Percentiles rank a stretch among this genome's conserved stretches.
Conservation (phyloP, 2,329 filamentous ascomycete genomes). For the Cadophora gregata region DNA sequence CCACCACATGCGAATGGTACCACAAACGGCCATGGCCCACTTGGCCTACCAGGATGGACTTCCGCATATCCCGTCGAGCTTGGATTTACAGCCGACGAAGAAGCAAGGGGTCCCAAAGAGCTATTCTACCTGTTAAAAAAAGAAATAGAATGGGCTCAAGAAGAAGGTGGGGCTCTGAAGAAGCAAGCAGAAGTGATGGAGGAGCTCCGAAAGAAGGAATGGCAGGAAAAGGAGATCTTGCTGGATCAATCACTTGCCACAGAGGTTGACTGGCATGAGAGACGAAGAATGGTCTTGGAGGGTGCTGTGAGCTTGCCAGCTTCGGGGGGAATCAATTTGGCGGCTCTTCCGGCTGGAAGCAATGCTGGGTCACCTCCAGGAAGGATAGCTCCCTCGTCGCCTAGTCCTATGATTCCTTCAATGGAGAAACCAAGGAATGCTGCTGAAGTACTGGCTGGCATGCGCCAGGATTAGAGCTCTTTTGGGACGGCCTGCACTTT, state of each 20-base stretch:
- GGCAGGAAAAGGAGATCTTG: constrained; percentile 80
- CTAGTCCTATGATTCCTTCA: constrained; percentile 26
- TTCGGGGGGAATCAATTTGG: constrained; percentile 33
- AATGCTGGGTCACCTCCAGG: constrained; percentile 15
- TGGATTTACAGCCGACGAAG: constrained; percentile 70
- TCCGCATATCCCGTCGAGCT: constrained; percentile 50
- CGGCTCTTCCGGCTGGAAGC: constrained; percentile 23
- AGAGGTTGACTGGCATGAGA: constrained; percentile 70
- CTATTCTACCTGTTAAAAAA: constrained; percentile 67
- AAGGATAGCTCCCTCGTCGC: constrained; percentile 20
- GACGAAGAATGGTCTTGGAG: constrained; percentile 60
- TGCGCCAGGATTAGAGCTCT: constrained; percentile 33
- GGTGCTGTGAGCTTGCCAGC: constrained; percentile 46
- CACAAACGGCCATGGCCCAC: constrained; percentile 29
- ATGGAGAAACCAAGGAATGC: constrained; percentile 38
- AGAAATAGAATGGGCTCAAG: constrained; percentile 75
- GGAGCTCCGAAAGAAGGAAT: constrained; percentile 71
- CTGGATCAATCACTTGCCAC: constrained; percentile 73
- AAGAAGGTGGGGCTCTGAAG: constrained; percentile 68
- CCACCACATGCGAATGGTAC: constrained; percentile 52
- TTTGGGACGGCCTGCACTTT: too few relatives aligned
- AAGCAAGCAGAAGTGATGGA: constrained; percentile 71
- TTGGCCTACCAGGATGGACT: constrained; percentile 40
- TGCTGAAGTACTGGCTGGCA: constrained; percentile 38
- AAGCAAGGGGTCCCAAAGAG: constrained; percentile 64